These are phyloP conservation scores for Theobroma grandiflorum DNA, from an alignment of 441 rosid species.

Conservation along the genomic window DNA sequence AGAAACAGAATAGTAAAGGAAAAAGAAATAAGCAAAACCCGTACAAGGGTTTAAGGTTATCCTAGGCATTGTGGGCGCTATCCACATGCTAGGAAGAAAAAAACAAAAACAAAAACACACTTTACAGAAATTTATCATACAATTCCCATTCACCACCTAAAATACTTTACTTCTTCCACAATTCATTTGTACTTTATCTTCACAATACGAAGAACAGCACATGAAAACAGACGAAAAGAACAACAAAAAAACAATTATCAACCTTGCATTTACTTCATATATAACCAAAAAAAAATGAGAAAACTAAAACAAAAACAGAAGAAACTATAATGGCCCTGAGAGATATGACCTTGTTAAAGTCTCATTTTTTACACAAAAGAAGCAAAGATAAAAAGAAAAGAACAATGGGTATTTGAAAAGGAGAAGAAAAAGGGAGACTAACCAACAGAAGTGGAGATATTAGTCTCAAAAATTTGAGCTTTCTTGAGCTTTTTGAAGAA, in stretches of 20 bases:
- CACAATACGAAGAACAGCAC: background rate
- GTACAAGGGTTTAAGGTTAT: constrained; percentile 15
- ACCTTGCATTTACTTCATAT: background rate
- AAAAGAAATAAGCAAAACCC: constrained; percentile 13
- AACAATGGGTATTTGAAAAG: background rate
- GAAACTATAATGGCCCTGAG: background rate
- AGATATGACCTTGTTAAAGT: background rate
- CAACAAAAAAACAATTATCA: background rate
- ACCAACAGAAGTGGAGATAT: constrained; percentile 85
- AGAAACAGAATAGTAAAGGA: background rate
- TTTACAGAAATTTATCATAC: constrained; percentile 25
- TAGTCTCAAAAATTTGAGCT: constrained; percentile 67
- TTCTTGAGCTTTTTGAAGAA: constrained; percentile 78
- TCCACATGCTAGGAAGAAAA: background rate
- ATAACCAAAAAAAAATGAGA: background rate
- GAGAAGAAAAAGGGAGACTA: constrained; percentile 35
- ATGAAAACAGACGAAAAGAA: background rate
- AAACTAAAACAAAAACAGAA: background rate
- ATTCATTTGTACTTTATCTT: constrained; percentile 10
- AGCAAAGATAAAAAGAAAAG: background rate
- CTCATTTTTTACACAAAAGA: background rate
- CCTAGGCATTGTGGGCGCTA: constrained; percentile 20
- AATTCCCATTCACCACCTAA: constrained; percentile 21
- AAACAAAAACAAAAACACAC: background rate
- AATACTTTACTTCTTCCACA: background rate